Evolutionary conservation across 257 asterid species (phyloP).

Genomic region (Echium plantagineum): DNA sequence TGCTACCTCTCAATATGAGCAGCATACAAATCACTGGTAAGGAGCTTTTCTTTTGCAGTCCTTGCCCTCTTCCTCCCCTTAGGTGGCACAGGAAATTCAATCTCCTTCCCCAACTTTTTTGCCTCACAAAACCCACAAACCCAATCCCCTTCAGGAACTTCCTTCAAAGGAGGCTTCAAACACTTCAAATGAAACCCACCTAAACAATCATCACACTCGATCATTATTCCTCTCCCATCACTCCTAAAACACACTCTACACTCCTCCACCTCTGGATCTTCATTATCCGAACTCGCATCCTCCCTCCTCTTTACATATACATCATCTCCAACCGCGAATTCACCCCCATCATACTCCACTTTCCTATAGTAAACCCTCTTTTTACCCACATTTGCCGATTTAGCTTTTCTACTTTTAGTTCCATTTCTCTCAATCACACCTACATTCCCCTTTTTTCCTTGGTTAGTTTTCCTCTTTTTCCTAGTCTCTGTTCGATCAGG

Average conservation of each 20-base stretch:
- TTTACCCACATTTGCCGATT: constrained; percentile 7
- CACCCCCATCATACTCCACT: constrained; percentile 62
- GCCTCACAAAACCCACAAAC: constrained; percentile 57
- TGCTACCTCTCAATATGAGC: constrained; percentile 62
- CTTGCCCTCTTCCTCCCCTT: constrained; percentile 61
- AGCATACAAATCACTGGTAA: constrained; percentile 87
- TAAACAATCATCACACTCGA: constrained; percentile 91
- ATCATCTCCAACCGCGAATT: constrained; percentile 61
- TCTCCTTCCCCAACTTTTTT: constrained; percentile 32
- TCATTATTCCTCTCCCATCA: constrained; percentile 53
- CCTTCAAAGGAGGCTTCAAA: constrained; percentile 62
- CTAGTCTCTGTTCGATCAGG: no score
- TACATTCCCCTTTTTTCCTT: no score
- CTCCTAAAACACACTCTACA: constrained; percentile 75
- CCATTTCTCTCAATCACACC: no score
- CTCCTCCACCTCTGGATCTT: constrained; percentile 74
- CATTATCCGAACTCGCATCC: constrained; percentile 47
- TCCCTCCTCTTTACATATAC: constrained; percentile 80
- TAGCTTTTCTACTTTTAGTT: no score
- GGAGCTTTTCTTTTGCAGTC: constrained; percentile 78
- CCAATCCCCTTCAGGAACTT: constrained; percentile 93
- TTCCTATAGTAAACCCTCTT: constrained; percentile 53
- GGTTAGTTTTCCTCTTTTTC: no score
- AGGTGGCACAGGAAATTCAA: constrained; percentile 51
- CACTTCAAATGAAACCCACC: constrained; percentile 90